Percentiles rank a stretch among this genome's conserved stretches.
phyloP scores from a whole-genome alignment of 2,329 filamentous ascomycete species.

The Colletotrichum tofieldiae region DNA sequence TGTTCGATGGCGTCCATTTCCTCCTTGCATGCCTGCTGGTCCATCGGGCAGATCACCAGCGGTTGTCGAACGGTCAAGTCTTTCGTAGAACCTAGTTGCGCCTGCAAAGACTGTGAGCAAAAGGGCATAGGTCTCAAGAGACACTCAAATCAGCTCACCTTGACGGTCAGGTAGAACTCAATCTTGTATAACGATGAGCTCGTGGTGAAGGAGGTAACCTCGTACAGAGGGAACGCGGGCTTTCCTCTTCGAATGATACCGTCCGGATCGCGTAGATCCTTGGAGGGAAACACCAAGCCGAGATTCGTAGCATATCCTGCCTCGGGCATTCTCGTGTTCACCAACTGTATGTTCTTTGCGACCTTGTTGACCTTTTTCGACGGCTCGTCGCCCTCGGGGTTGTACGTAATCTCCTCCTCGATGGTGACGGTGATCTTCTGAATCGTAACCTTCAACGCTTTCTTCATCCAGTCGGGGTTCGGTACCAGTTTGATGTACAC shows the following conservation, averaged over 20 bases:
- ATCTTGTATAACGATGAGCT: slow-evolving; percentile 97
- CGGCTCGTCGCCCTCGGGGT: slow-evolving; percentile 96
- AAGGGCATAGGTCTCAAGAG: slow-evolving; percentile 37
- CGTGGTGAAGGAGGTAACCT: slow-evolving; percentile 92
- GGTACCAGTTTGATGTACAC: slow-evolving; percentile 96
- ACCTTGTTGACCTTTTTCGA: slow-evolving; percentile 91
- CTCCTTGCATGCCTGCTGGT: slow-evolving; percentile 96
- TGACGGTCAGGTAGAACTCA: slow-evolving; percentile 95
- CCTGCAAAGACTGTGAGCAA: slow-evolving; percentile 66
- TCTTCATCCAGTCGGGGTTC: slow-evolving; percentile 91
- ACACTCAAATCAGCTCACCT: slow-evolving; percentile 69
- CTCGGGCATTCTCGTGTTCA: slow-evolving; percentile 90
- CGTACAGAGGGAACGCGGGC: slow-evolving; percentile 89
- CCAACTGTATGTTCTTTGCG: slow-evolving; percentile 84
- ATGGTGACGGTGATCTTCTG: slow-evolving; percentile 94
- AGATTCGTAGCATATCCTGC: slow-evolving; percentile 94
- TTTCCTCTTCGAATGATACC: slow-evolving; percentile 90
- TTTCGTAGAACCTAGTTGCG: slow-evolving; percentile 87
- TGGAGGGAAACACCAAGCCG: slow-evolving; percentile 90
- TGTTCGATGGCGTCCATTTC: slow-evolving; percentile 99
- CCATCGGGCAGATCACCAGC: slow-evolving; percentile 95
- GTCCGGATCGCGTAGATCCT: slow-evolving; percentile 88
- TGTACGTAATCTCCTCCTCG: slow-evolving; percentile 98
- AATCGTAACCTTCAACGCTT: slow-evolving; percentile 93
- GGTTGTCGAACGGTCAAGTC: slow-evolving; percentile 92